Base-by-base conservation (phyloP, 495 filamentous ascomycete genomes). In the Aspergillus indologenus region DNA sequence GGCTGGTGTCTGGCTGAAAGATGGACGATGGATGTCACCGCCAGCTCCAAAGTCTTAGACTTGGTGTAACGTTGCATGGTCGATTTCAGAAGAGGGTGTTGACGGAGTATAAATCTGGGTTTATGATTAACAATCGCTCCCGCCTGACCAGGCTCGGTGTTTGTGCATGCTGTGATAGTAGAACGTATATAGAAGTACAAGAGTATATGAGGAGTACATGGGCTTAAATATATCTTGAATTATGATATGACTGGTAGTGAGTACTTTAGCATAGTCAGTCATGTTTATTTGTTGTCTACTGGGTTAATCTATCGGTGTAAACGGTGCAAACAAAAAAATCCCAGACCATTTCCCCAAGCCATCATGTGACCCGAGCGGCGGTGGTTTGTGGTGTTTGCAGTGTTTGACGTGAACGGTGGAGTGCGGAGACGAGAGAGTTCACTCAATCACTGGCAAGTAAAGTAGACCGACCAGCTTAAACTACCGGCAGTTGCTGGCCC, bases 1-100 rank as follows among this genome's bases (percentile, higher is more conserved):
- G 62, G 88, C 92, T 1, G 93, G 91, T 1, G 83, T 83, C 19
- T 94, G 94, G 90, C 75, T 80, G 40, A 72, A 59, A 9, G 79
- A 89, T 61, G 86, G 89, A 29, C 69, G 73, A n/a, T 96, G 92
- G 91, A 75, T 78, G 20, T 68, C 80, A 17, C 77, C 77, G 11
- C 49, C 63, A 9, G 55, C 62, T 9, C 72, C 69, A 3, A 71
- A 69, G 29, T 42, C 54, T 48, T 71, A 70, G 66, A 62, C 21
- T 52, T 52, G 31, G 23, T n/a, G 48, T 24, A 15, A 31, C n/a
- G n/a, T 24, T 51, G 23, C n/a, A 29, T 51, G n/a, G 22, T 15
- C 8, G 48, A 5, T 31, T 19, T 19, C 31, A n/a, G 24, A 51
- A n/a, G 48, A 29, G 7, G 48, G 48, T 51, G 48, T 51, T 51